These are phyloP conservation scores for Linderina pennispora DNA, from an alignment of 192 early-diverging fungal genomes.

Conservation along the genomic window DNA sequence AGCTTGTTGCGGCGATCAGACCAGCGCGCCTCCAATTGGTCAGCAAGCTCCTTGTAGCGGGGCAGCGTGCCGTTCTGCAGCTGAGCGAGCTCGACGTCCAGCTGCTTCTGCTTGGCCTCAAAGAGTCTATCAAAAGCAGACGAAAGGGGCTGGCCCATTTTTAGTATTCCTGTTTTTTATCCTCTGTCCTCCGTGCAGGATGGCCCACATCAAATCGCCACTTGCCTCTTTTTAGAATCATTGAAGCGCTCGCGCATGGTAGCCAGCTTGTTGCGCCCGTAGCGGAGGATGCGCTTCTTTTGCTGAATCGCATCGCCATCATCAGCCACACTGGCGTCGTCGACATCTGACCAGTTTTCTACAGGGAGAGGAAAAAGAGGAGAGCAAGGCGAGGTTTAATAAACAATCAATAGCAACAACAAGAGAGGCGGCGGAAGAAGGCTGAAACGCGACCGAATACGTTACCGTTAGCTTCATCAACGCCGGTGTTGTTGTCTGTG, in stretches of 20 bases:
- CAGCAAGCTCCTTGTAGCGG: conserved; percentile 28
- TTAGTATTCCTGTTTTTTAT: too few relatives aligned
- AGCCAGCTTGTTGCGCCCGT: conserved; percentile 36
- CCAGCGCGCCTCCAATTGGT: conserved; percentile 38
- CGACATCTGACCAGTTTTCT: conserved; percentile 46
- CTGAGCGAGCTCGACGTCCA: conserved; percentile 35
- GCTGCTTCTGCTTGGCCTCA: conserved; percentile 33
- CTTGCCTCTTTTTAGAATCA: conserved; percentile 18
- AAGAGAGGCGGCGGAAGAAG: too few relatives aligned
- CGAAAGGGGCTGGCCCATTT: too few relatives aligned
- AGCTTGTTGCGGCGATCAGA: conserved; percentile 23
- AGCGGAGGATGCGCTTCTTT: conserved; percentile 40
- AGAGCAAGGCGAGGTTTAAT: too few relatives aligned
- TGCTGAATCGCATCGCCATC: conserved; percentile 19
- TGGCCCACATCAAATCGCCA: too few relatives aligned
- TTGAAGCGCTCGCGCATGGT: conserved; percentile 37
- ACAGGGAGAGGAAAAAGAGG: too few relatives aligned
- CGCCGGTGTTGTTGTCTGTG: conserved; percentile 17
- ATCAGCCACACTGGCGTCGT: conserved; percentile 34
- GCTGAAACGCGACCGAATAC: too few relatives aligned
- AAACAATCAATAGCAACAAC: too few relatives aligned
- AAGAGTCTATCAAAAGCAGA: too few relatives aligned
- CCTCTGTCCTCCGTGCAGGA: too few relatives aligned
- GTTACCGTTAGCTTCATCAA: conserved; percentile 12
- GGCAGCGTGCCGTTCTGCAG: conserved; percentile 36